Percentiles rank a stretch among this genome's conserved stretches.
These are phyloP conservation scores for Sclerotinia subarctica DNA, from an alignment of 2,329 filamentous ascomycete species.

Conservation along the genomic window DNA sequence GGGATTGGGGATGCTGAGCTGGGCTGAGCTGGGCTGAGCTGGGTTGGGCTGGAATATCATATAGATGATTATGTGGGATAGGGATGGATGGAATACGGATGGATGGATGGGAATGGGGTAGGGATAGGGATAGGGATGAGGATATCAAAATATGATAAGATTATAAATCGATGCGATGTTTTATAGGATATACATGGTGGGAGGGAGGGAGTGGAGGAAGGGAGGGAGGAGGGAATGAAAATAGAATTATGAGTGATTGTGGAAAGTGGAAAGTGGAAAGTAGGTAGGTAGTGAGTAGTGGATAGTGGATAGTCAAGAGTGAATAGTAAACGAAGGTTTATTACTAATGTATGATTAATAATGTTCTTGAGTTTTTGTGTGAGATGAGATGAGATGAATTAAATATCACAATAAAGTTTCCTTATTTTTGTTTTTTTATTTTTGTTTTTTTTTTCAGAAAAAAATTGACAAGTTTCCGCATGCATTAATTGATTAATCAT, in stretches of 20 bases:
- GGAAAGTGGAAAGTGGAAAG: not conserved
- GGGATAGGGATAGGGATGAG: not conserved
- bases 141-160: not conserved
- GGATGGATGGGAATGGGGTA: not conserved
- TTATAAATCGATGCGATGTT: not conserved
- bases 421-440: too few species aligned
- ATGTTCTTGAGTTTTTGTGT: not conserved
- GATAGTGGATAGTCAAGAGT: too few species aligned
- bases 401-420: too few species aligned
- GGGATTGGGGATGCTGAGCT: too few species aligned
- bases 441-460: too few species aligned
- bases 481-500: too few species aligned
- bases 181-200: conserved; percentile 1
- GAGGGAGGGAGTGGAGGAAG: too few species aligned
- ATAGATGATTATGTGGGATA: not conserved
- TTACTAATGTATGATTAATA: not conserved
- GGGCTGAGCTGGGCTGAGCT: not conserved
- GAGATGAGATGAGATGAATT: too few species aligned
- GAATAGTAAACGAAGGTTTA: not conserved
- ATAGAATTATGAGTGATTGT: not conserved
- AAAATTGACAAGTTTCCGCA: too few species aligned
- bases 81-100: not conserved
- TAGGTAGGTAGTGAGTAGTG: not conserved
- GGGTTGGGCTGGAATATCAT: not conserved
- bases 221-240: not conserved